Evolutionary conservation across 768 basidiomycete genomes (phyloP).

Genomic region (Mycena galericulata): DNA sequence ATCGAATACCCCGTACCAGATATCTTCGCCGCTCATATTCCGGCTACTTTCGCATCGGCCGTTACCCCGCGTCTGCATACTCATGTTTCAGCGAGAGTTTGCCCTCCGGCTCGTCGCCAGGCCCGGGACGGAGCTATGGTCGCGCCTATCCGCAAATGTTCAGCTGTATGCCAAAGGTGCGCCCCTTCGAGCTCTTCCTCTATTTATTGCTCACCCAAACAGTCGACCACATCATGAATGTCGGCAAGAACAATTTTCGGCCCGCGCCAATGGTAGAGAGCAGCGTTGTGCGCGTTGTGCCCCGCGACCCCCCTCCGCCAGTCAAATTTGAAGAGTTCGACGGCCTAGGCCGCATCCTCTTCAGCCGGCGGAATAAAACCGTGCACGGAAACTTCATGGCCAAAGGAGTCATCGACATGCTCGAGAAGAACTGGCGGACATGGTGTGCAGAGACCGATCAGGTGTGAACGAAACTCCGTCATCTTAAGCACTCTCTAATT

Average conservation of each 20-base stretch:
- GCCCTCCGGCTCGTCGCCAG: slow-evolving; percentile 91
- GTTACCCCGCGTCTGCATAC: slow-evolving; percentile 91
- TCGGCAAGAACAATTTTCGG: slow-evolving; percentile 96
- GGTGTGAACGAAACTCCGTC: slow-evolving; percentile 53
- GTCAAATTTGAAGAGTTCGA: slow-evolving; percentile 98
- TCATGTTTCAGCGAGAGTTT: slow-evolving; percentile 99
- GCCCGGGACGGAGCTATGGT: slow-evolving; percentile 90
- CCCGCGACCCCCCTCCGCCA: slow-evolving; percentile 94
- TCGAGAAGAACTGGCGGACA: slow-evolving; percentile 93
- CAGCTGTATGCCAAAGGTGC: slow-evolving; percentile 88
- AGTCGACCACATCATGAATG: slow-evolving; percentile 96
- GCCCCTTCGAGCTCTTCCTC: neutral
- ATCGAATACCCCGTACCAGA: slow-evolving; percentile 99
- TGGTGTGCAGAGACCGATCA: slow-evolving; percentile 88
- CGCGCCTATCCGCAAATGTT: slow-evolving; percentile 94
- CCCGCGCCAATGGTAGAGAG: slow-evolving; percentile 96
- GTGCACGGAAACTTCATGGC: slow-evolving; percentile 91
- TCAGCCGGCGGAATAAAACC: slow-evolving; percentile 91
- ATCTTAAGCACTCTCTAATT: neutral
- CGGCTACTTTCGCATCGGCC: slow-evolving; percentile 96
- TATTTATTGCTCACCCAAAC: neutral
- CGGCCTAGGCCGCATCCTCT: slow-evolving; percentile 91
- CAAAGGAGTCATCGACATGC: slow-evolving; percentile 94
- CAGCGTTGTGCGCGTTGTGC: slow-evolving; percentile 90
- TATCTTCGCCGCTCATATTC: slow-evolving; percentile 97